A percentile compares a stretch with the other conserved stretches of the same genome.
phyloP scores from a whole-genome alignment of 208 protist genomes.

The Wallacemonas sp. region DNA sequence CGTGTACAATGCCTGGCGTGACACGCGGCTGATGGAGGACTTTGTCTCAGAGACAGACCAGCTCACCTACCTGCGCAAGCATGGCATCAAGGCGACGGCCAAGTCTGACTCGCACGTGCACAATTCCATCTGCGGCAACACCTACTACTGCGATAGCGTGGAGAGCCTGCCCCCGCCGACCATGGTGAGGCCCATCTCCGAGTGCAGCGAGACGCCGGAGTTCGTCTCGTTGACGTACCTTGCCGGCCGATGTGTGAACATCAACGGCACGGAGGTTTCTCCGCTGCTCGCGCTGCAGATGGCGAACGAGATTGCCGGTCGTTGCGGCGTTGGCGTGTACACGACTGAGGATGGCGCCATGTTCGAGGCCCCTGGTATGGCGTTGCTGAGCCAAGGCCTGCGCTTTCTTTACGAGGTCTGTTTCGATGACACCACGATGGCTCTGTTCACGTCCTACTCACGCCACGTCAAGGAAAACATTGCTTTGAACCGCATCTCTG shows the following conservation, averaged over 20 bases:
- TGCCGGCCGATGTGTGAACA: constrained; percentile 65
- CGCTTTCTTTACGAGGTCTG: constrained; percentile 86
- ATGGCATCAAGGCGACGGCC: constrained; percentile 70
- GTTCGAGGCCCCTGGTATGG: constrained; percentile 92
- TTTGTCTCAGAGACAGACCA: constrained; percentile 75
- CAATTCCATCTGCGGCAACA: constrained; percentile 86
- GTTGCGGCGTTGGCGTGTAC: constrained; percentile 83
- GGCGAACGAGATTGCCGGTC: constrained; percentile 87
- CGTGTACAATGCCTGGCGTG: constrained; percentile 92
- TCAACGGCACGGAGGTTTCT: constrained; percentile 84
- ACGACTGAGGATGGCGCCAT: constrained; percentile 82
- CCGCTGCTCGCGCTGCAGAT: constrained; percentile 80
- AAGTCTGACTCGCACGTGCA: constrained; percentile 61
- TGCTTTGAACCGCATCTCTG: constrained; percentile 57
- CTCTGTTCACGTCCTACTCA: constrained; percentile 84
- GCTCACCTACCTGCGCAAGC: constrained; percentile 68
- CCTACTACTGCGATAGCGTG: constrained; percentile 74
- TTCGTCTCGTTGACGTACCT: constrained; percentile 83
- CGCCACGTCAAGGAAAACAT: constrained; percentile 75
- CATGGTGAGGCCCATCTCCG: constrained; percentile 57
- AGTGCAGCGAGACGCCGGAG: constrained; percentile 72
- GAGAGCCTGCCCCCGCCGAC: constrained; percentile 49
- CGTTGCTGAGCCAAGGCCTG: constrained; percentile 70
- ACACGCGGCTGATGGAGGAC: constrained; percentile 81
- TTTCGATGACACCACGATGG: constrained; percentile 69